These are phyloP conservation scores for Pseudocercospora vitis DNA, from an alignment of 2,329 filamentous ascomycete species.

Conservation along the genomic window DNA sequence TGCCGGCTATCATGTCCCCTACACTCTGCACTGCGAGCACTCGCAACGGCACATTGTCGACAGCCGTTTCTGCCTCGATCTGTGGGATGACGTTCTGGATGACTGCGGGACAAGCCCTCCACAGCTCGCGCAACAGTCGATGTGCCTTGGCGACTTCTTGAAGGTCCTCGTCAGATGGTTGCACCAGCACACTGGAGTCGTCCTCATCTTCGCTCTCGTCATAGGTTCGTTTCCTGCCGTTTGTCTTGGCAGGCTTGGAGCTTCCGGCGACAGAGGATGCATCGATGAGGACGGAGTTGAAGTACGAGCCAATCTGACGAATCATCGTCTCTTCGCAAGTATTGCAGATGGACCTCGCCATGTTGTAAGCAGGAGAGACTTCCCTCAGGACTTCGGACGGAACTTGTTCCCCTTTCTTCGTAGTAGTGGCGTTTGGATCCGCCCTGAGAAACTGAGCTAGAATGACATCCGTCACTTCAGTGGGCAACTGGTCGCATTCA, in stretches of 20 bases:
- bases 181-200: slow-evolving; percentile 36
- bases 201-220: slow-evolving; percentile 47
- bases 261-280: slow-evolving; percentile 52
- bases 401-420: slow-evolving; percentile 47
- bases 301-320: slow-evolving; percentile 90
- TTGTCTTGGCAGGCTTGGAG: slow-evolving; percentile 53
- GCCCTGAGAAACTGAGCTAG: slow-evolving; percentile 94
- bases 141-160: slow-evolving; percentile 89
- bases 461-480: slow-evolving; percentile 84
- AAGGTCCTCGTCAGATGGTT: slow-evolving; percentile 77
- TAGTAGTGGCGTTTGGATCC: slow-evolving; percentile 60
- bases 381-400: slow-evolving; percentile 62
- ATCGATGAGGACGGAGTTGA: slow-evolving; percentile 93
- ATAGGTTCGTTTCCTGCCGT: slow-evolving; percentile 37
- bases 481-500: slow-evolving; percentile 73
- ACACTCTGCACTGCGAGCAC: slow-evolving; percentile 89
- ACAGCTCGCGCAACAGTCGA: slow-evolving; percentile 82
- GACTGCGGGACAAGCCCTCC: slow-evolving; percentile 85
- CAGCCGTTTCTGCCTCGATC: slow-evolving; percentile 85
- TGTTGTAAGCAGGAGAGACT: slow-evolving; percentile 88
- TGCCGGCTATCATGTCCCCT: slow-evolving; percentile 90
- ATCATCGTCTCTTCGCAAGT: slow-evolving; percentile 90
- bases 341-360: slow-evolving; percentile 93
- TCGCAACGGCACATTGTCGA: slow-evolving; percentile 83
- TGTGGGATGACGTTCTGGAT: slow-evolving; percentile 92